Base-by-base conservation (phyloP, 768 basidiomycete species). In the Filobasidium floriforme region DNA sequence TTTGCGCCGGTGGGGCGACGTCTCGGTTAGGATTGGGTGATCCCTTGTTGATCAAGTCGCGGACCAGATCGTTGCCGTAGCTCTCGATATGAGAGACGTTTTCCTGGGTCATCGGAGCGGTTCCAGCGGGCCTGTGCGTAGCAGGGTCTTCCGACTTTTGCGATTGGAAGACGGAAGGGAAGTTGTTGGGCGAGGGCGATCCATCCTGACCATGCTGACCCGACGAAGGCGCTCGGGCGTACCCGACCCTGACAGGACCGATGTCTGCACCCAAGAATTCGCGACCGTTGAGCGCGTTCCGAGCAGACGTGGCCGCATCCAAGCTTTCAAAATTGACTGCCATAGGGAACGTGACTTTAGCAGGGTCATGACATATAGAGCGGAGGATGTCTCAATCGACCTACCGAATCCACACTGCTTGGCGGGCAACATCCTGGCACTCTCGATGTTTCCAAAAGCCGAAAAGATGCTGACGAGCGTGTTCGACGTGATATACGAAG, bases 401-500 rank as follows among this genome's bases (percentile, higher is more conserved):
- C 78, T 66, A 87, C 86, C 88, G 80, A 89, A 90, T 67, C 91
- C 90, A 78, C 96, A 96, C 71, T 94, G 94, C 82, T 98, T 98
- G 82, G 96, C 92, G 3, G 92, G 93, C 72, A 99, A 81, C 15
- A 98, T 92, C 67, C 96, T 82, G 10, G 94, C 96, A 60, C 90
- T 93, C 80, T 99, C 96, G 69, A 99, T 97, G 2, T 93, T 90
- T 0, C 96, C 96, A 73, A 91, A 99, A 22, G 93, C 92, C 72
- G 92, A 92, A 77, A 99, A 99, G 49, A 99, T 90, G 72, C 91
- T 92, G 61, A 97, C 80, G 70, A 99, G 89, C 1, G 91, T 93
- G 1, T 90, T 89, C 9, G 96, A 91, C 6, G 92, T 96, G 12
- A 94, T 97, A 2, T 89, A 89, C 1, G 89, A 89, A 11, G 96